Conservation (phyloP, 208 protist species). For the Polymyxa betae region DNA sequence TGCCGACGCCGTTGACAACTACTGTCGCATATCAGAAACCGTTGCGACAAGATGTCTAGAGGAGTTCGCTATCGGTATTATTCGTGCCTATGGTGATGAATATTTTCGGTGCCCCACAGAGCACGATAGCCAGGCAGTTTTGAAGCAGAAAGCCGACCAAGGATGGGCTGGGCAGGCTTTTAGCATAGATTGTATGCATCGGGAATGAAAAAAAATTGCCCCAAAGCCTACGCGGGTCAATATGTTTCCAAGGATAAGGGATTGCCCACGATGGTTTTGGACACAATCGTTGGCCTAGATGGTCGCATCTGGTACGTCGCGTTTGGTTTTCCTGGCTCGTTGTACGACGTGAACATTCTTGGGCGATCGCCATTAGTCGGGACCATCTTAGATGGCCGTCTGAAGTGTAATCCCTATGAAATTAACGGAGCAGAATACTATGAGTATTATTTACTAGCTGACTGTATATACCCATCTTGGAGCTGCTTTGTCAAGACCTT, state of each 20-base stretch:
- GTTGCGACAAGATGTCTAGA: neutral
- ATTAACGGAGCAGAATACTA: neutral
- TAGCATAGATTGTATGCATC: conserved; percentile 2
- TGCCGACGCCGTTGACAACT: conserved; percentile 42
- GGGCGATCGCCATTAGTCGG: neutral
- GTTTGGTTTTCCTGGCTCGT: neutral
- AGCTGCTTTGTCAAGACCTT: neutral
- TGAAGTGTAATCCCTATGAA: neutral
- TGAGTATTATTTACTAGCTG: neutral
- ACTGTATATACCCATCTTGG: conserved; percentile 9
- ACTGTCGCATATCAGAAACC: neutral
- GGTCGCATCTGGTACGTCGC: neutral
- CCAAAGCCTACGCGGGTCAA: neutral
- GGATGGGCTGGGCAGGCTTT: neutral
- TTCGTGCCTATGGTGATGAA: neutral
- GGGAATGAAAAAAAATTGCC: conserved; percentile 5
- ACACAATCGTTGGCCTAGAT: neutral
- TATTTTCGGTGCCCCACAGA: conserved; percentile 11
- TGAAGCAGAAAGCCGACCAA: neutral
- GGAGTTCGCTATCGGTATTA: neutral
- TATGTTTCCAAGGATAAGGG: conserved; percentile 19
- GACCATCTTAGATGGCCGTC: neutral
- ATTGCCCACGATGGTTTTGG: neutral
- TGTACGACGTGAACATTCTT: conserved; percentile 32
- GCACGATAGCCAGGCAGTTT: neutral